Evolutionary conservation across 768 basidiomycete species (phyloP).

Genomic region (Lentinus brumalis): DNA sequence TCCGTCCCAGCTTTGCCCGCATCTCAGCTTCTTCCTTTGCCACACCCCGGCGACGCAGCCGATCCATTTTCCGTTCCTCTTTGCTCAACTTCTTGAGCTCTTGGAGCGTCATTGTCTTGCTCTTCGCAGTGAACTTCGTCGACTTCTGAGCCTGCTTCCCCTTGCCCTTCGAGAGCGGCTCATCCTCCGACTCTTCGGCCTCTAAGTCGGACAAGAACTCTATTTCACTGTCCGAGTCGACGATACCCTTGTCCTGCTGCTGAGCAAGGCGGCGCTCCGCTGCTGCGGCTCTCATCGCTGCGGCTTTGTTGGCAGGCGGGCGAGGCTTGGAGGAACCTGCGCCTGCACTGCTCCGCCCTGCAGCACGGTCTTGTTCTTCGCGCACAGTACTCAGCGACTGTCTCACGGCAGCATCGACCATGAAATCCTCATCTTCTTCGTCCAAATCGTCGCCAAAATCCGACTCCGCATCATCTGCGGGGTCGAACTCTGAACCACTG

Average conservation of each 20-base stretch:
- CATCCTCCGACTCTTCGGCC: conserved; percentile 30
- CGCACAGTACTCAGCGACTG: conserved; percentile 47
- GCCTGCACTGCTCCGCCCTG: conserved; percentile 37
- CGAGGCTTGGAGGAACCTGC: conserved; percentile 31
- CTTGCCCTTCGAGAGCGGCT: conserved; percentile 36
- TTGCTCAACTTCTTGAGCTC: conserved; percentile 20
- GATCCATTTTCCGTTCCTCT: conserved; percentile 29
- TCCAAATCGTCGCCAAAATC: conserved; percentile 9
- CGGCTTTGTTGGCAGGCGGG: conserved; percentile 40
- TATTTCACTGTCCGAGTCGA: conserved; percentile 25
- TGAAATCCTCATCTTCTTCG: conserved; percentile 36
- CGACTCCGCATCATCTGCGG: conserved; percentile 32
- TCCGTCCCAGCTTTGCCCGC: conserved; percentile 64
- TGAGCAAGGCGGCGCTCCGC: conserved; percentile 54
- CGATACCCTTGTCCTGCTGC: conserved; percentile 26
- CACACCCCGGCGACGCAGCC: conserved; percentile 27
- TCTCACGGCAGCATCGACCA: conserved; percentile 60
- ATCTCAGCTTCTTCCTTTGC: conserved; percentile 52
- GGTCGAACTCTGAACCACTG: conserved; percentile 64
- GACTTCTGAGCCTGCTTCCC: conserved; percentile 23
- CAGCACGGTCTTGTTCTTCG: conserved; percentile 27
- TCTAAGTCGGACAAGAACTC: conserved; percentile 5
- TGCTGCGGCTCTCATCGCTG: conserved; percentile 50
- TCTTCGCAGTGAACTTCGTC: not conserved
- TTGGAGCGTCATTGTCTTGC: conserved; percentile 10